Conservation (phyloP, 2,329 filamentous ascomycete species). For the Trichophyton schoenleinii region DNA sequence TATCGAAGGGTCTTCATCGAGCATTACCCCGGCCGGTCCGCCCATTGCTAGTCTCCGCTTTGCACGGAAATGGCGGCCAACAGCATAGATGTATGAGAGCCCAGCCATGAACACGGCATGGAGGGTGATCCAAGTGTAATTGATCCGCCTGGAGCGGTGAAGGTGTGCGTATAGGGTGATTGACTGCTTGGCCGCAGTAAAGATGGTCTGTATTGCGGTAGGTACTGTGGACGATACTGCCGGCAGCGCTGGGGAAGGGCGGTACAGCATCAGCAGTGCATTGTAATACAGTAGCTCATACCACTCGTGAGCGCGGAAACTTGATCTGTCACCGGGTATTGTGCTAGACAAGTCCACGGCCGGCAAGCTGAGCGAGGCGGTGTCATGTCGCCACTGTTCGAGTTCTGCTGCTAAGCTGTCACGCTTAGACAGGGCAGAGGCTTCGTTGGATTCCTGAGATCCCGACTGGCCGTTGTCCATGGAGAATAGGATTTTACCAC, state of each 20-base stretch:
- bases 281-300: slow-evolving; percentile 35
- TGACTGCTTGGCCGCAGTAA: slow-evolving; percentile 27
- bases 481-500: slow-evolving; percentile 28
- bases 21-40: slow-evolving; percentile 9
- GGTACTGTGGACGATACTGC: slow-evolving; percentile 18
- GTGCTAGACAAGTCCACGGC: slow-evolving; percentile 11
- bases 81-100: slow-evolving; percentile 34
- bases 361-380: slow-evolving; percentile 10
- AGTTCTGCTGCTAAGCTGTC: slow-evolving; percentile 10
- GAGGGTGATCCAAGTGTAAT: slow-evolving; percentile 39
- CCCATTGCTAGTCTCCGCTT: slow-evolving; percentile 12
- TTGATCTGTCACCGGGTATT: slow-evolving; percentile 22
- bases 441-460: slow-evolving; percentile 2
- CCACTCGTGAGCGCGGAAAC: slow-evolving; percentile 33
- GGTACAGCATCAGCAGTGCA: slow-evolving; percentile 32
- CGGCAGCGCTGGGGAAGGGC: slow-evolving; percentile 28
- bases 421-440: slow-evolving; percentile 6
- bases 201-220: slow-evolving; percentile 27
- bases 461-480: slow-evolving; percentile 18
- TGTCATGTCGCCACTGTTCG: slow-evolving; percentile 17
- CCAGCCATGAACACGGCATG: slow-evolving; percentile 40
- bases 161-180: slow-evolving; percentile 35
- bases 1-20: slow-evolving; percentile 28
- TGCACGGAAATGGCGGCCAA: slow-evolving; percentile 30
- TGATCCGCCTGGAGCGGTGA: slow-evolving; percentile 35